phyloP scores from a whole-genome alignment of 306 rosid genomes.

The Mimosa pudica region DNA sequence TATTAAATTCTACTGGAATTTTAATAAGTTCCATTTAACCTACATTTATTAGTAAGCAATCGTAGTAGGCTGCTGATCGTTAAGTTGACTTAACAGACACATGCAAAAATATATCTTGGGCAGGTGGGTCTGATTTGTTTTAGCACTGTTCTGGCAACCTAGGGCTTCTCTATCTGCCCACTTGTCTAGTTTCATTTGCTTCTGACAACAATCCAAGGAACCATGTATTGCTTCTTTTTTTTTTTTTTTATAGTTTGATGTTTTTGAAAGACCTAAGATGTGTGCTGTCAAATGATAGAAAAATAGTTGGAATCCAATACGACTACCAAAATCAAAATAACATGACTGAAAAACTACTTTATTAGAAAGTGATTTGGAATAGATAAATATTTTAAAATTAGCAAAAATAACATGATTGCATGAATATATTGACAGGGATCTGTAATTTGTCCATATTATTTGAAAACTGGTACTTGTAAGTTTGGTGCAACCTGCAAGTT shows the following conservation, averaged over 20 bases:
- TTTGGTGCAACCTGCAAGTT: constrained; percentile 88
- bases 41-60: constrained; percentile 12
- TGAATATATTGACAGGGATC: constrained; percentile 61
- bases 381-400: neutral
- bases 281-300: neutral
- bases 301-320: neutral
- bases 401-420: constrained; percentile 5
- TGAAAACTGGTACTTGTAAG: constrained; percentile 94
- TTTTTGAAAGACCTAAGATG: neutral
- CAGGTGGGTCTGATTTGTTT: neutral
- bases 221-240: constrained; percentile 4
- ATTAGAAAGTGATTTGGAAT: neutral
- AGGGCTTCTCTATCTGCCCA: neutral
- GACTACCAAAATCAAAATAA: neutral
- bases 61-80: neutral
- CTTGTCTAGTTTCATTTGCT: neutral
- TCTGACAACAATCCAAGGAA: neutral
- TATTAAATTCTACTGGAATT: constrained; percentile 11
- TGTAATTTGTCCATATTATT: constrained; percentile 78
- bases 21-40: neutral
- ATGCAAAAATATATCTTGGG: neutral
- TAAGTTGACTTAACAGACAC: neutral
- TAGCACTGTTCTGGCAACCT: neutral
- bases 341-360: neutral
- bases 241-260: constrained; percentile 8